Evolutionary conservation across 176 grass and related monocot species (phyloP).

Genomic region (Ananas comosus): DNA sequence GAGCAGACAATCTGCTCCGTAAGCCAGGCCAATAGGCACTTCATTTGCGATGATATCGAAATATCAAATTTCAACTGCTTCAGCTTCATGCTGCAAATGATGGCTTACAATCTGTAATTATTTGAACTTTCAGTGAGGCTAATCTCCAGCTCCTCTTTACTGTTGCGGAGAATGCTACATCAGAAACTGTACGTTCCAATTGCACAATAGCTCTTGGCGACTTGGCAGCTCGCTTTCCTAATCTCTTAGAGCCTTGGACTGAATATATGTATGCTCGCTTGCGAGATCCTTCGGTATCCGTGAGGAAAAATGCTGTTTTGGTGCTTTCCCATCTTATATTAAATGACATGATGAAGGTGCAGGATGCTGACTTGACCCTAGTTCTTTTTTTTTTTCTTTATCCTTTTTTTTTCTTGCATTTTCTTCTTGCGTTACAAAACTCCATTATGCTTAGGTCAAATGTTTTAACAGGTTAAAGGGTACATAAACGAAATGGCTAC

Average conservation of each 20-base stretch:
- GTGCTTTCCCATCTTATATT: constrained; percentile 98
- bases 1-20: no score
- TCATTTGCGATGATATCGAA: no score
- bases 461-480: constrained; percentile 66
- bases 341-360: constrained; percentile 99
- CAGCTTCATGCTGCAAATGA: constrained; percentile 4
- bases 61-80: not conserved
- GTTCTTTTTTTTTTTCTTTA: not conserved
- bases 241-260: constrained; percentile 93
- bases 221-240: constrained; percentile 84
- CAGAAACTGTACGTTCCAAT: constrained; percentile 79
- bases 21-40: no score
- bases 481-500: constrained; percentile 97
- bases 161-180: constrained; percentile 59
- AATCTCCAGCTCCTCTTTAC: constrained; percentile 95
- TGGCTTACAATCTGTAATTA: not conserved
- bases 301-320: constrained; percentile 91
- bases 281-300: constrained; percentile 55
- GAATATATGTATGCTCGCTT: constrained; percentile 82
- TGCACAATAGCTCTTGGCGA: constrained; percentile 92
- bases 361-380: not conserved
- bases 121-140: constrained; percentile 53
- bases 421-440: no score
- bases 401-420: not conserved
- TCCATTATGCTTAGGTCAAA: not conserved